Evolutionary conservation across 306 rosid genomes (phyloP), one percentile per base, ranked within the genome.

Genomic region (Clitoria ternatea): DNA sequence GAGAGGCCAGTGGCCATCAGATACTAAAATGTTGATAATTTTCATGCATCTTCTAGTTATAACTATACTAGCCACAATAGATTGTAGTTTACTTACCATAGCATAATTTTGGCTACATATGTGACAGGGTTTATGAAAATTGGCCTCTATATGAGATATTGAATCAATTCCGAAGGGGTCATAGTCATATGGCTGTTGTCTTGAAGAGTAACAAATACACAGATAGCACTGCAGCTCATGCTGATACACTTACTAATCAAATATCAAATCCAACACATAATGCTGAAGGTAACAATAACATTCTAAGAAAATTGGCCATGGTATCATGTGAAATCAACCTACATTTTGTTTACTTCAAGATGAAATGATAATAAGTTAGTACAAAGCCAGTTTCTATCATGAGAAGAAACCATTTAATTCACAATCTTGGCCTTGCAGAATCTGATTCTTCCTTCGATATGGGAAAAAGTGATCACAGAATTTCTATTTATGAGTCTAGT

Each of bases 151-250:
- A 92, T 77, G 98, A 85, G 43, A 82, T 92, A 68, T 48, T 92
- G 72, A 90, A 82, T 39, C 86, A 86, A 74, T 90, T 90, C 74
- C 87, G 75, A 47, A 73, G 70, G 65, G 92, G 98, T 48, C 88
- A 88, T 43, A 87, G 96, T 55, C 98, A 92, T 66, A 90, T 92
- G 95, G 98, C 88, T 44, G 77, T 83, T 69, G 98, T 92, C 20
- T 73, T 90, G 57, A 86, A 82, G 60, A 45, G 69, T 40, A 79
- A 73, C 27, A 79, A 55, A 49, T 80, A 69, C 59, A 22, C 13
- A 54, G 53, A 47, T 22, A 53, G 4, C 69, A 71, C 8, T 44
- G 43, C 56, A 72, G 20, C 75, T 70, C 47, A 69, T 54, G 36
- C 72, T 19, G 63, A 82, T 14, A 66, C 7, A 63, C 19, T 62